phyloP scores from a whole-genome alignment of 768 basidiomycete genomes.

The Boletus edulis region DNA sequence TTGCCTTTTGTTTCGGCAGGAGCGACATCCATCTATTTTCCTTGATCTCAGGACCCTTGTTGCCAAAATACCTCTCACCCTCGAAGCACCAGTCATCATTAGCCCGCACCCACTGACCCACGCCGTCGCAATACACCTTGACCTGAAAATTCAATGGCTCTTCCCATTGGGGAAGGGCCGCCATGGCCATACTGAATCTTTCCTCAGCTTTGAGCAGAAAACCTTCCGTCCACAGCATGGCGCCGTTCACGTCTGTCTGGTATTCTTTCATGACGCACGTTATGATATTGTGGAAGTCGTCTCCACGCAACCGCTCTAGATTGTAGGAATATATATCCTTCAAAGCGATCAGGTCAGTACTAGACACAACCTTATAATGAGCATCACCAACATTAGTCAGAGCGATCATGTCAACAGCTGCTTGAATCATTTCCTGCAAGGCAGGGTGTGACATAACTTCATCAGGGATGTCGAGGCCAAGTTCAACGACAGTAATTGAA shows the following conservation, averaged over 20 bases:
- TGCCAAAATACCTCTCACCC: conserved; percentile 41
- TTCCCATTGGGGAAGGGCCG: conserved; percentile 38
- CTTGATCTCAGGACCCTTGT: conserved; percentile 32
- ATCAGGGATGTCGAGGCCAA: conserved; percentile 39
- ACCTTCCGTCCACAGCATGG: conserved; percentile 13
- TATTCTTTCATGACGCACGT: conserved; percentile 49
- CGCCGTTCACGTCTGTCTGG: conserved; percentile 15
- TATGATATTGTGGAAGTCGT: conserved; percentile 41
- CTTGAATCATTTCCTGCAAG: conserved; percentile 28
- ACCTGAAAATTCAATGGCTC: conserved; percentile 40
- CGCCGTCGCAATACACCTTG: conserved; percentile 40
- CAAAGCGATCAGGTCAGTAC: conserved; percentile 2
- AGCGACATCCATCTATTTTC: conserved; percentile 30
- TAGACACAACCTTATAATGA: neutral
- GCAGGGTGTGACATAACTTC: conserved; percentile 40
- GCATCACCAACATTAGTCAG: conserved; percentile 7
- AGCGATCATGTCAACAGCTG: conserved; percentile 35
- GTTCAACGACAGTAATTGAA: conserved; percentile 36
- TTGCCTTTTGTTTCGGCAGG: conserved; percentile 18
- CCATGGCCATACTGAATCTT: conserved; percentile 13
- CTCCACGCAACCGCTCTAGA: conserved; percentile 29
- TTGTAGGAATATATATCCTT: conserved; percentile 30
- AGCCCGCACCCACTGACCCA: conserved; percentile 52
- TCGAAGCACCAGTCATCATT: conserved; percentile 53
- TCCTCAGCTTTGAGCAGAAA: conserved; percentile 1